phyloP scores from a whole-genome alignment of 2,329 filamentous ascomycete genomes.

The Fusarium nodosum region DNA sequence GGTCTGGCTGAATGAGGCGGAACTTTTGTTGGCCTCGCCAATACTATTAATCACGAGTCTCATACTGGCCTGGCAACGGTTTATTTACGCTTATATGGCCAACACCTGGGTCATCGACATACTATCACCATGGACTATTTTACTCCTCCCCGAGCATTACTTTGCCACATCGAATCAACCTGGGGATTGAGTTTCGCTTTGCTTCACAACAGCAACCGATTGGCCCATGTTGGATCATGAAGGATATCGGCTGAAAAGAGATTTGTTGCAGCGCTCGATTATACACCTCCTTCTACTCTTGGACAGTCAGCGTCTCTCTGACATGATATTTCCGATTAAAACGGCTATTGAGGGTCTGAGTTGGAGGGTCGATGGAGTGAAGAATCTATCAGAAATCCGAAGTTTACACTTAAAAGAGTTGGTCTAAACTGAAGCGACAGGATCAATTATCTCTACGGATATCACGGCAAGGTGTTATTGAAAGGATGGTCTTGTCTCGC shows the following conservation, averaged over 20 bases:
- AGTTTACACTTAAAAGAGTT: neutral
- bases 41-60: neutral
- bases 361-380: neutral
- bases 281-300: neutral
- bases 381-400: neutral
- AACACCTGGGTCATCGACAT: neutral
- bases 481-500: neutral
- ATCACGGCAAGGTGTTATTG: neutral
- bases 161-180: neutral
- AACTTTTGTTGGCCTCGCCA: neutral
- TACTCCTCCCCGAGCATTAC: neutral
- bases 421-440: neutral
- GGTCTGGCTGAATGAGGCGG: neutral
- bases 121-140: neutral
- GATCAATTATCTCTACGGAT: neutral
- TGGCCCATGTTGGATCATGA: neutral
- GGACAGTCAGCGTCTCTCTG: neutral
- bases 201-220: no score
- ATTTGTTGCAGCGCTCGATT: neutral
- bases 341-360: neutral
- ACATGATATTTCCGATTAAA: neutral
- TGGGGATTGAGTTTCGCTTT: neutral
- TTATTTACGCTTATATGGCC: neutral
- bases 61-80: neutral
- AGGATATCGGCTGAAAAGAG: neutral